Conservation (phyloP, 257 asterid genomes). For the Cordia subcordata region DNA sequence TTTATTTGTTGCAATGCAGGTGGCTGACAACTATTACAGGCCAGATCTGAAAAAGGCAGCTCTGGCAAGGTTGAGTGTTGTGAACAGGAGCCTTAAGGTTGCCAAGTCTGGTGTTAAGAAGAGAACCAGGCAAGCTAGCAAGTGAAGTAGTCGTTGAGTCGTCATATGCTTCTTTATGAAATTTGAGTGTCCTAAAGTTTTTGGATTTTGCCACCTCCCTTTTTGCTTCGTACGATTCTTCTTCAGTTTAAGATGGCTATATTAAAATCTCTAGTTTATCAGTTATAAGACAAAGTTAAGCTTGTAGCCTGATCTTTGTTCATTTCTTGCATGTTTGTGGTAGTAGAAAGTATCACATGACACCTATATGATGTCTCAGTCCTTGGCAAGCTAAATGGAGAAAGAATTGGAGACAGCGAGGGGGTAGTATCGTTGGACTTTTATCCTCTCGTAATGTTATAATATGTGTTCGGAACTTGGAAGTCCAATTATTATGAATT, state of each 20-base stretch:
- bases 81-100: slow-evolving; percentile 88
- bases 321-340: no score
- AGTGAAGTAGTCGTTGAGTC: neutral
- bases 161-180: slow-evolving; percentile 9
- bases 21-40: slow-evolving; percentile 74
- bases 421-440: no score
- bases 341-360: no score
- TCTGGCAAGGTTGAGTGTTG: slow-evolving; percentile 75
- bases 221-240: neutral
- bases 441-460: no score
- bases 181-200: neutral
- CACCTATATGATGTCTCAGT: no score
- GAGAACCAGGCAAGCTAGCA: slow-evolving; percentile 66
- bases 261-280: neutral
- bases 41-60: slow-evolving; percentile 97
- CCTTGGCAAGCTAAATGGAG: no score
- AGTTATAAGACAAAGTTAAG: neutral
- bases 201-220: neutral
- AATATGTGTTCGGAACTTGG: no score
- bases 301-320: neutral
- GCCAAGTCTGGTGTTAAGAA: slow-evolving; percentile 86
- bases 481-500: no score
- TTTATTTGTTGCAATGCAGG: slow-evolving; percentile 31
- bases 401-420: no score
- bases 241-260: neutral